Conservation (phyloP, 805 yeast genomes). For the Pichia cabralensis region DNA sequence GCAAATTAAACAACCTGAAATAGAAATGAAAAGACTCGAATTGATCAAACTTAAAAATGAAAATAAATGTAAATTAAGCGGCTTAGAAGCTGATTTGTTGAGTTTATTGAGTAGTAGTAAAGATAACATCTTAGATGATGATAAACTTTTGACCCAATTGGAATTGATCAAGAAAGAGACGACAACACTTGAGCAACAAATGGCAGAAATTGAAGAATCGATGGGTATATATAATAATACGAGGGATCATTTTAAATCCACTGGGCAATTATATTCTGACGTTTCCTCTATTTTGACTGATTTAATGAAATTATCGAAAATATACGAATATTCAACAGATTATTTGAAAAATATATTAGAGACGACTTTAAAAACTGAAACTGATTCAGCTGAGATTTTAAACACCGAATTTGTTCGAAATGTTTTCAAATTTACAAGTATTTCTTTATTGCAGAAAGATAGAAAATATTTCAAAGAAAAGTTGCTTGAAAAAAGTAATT, state of each 20-base stretch:
- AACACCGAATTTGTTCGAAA: constrained; percentile 34
- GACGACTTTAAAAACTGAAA: not conserved
- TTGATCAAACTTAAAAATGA: constrained; percentile 48
- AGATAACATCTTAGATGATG: constrained; percentile 62
- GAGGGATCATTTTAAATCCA: constrained; percentile 36
- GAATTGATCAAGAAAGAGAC: constrained; percentile 62
- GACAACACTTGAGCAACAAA: constrained; percentile 37
- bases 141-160: constrained; percentile 45
- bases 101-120: constrained; percentile 44
- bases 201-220: constrained; percentile 43
- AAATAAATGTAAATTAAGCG: constrained; percentile 42
- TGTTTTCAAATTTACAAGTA: constrained; percentile 34
- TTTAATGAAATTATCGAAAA: too few relatives aligned
- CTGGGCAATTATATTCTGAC: constrained; percentile 46
- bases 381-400: constrained; percentile 24
- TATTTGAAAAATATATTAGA: not conserved
- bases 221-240: constrained; percentile 44
- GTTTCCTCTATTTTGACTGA: too few relatives aligned
- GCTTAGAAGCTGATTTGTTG: constrained; percentile 51
- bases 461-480: constrained; percentile 25
- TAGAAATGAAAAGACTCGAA: constrained; percentile 47
- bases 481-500: not conserved
- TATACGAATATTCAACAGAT: too few relatives aligned
- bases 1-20: constrained; percentile 49
- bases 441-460: constrained; percentile 38